Evolutionary conservation across 164 flowering plant genomes (phyloP).

Genomic region (Stephania yunnanensis): DNA sequence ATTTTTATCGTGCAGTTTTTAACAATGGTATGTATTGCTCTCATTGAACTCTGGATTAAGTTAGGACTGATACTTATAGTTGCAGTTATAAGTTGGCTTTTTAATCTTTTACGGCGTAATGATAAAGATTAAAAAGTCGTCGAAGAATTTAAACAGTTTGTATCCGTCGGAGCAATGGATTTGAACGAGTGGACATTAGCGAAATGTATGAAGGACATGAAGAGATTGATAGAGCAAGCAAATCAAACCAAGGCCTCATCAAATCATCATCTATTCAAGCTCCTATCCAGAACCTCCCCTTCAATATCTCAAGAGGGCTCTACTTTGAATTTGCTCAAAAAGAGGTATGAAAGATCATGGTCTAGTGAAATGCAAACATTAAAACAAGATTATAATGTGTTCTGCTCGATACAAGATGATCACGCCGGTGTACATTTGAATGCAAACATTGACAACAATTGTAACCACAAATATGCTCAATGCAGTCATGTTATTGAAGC

Average conservation of each 20-base stretch:
- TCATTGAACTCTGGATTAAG: too few relatives aligned
- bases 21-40: too few relatives aligned
- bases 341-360: not conserved
- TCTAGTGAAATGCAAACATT: not conserved
- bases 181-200: constrained; percentile 4
- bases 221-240: not conserved
- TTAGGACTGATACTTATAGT: too few relatives aligned
- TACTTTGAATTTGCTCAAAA: not conserved
- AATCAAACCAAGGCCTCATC: not conserved
- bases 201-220: constrained; percentile 8
- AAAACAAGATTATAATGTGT: too few relatives aligned
- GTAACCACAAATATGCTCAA: too few relatives aligned
- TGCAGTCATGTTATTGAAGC: too few relatives aligned
- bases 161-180: not conserved
- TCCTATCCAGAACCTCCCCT: constrained; percentile 1
- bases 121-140: not conserved
- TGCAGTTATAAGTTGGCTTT: too few relatives aligned
- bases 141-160: not conserved
- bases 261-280: not conserved
- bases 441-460: too few relatives aligned
- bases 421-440: too few relatives aligned
- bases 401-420: too few relatives aligned
- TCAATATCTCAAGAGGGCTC: not conserved
- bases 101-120: too few relatives aligned
- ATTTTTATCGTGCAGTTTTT: too few relatives aligned